A percentile compares a stretch with the other conserved stretches of the same genome.
phyloP scores from a whole-genome alignment of 2,329 filamentous ascomycete species.

The Phaeosphaeriaceae sp. region DNA sequence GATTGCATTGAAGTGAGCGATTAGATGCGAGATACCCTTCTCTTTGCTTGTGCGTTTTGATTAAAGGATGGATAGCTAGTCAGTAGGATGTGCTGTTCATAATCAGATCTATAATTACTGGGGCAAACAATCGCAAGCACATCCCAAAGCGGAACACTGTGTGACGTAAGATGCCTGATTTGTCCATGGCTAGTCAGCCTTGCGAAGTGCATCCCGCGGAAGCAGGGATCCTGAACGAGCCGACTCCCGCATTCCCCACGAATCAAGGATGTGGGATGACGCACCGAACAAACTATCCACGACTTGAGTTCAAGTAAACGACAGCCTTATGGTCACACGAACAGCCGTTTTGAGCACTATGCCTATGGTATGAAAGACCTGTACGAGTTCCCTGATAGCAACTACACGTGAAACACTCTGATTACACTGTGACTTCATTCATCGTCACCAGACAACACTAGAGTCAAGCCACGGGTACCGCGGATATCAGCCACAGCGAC shows the following conservation, averaged over 20 bases:
- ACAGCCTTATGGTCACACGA: background rate
- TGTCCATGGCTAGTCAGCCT: background rate
- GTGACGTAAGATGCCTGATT: background rate
- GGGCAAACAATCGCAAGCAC: background rate
- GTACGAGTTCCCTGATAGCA: background rate
- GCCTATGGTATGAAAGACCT: background rate
- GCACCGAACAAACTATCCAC: background rate
- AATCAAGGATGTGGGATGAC: background rate
- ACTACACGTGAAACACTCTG: background rate
- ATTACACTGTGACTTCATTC: slow-evolving; percentile 19
- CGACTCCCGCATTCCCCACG: background rate
- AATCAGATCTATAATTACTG: background rate
- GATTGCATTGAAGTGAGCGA: background rate
- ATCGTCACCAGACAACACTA: slow-evolving; percentile 21
- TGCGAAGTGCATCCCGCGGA: background rate
- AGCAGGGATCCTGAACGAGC: background rate
- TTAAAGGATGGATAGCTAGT: background rate
- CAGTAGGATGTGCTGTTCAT: background rate
- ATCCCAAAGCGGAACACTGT: background rate
- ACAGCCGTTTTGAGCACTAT: background rate
- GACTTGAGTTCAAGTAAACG: background rate
- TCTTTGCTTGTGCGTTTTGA: slow-evolving; percentile 7
- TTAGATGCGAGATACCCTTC: slow-evolving; percentile 26
- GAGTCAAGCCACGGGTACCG: slow-evolving; percentile 17
- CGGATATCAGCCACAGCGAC: slow-evolving; percentile 13